phyloP scores from a whole-genome alignment of 2,329 filamentous ascomycete genomes.

The Nigrospora oryzae region DNA sequence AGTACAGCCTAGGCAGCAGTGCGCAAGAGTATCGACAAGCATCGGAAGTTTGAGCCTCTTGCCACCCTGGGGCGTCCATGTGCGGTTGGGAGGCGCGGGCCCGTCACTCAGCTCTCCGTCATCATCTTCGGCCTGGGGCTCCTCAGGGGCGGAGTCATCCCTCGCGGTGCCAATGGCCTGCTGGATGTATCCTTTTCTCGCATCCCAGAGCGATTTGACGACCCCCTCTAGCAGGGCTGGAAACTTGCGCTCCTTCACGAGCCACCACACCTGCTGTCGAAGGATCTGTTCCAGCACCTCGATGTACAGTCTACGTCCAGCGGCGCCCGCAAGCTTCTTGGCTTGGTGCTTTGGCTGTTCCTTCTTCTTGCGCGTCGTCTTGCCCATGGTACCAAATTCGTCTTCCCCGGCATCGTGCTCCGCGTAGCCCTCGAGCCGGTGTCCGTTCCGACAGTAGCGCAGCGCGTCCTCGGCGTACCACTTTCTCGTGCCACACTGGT shows the following conservation, averaged over 20 bases:
- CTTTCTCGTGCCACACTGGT: constrained; percentile 60
- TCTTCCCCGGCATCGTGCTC: constrained; percentile 53
- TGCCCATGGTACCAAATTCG: constrained; percentile 55
- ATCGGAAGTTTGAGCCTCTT: constrained; percentile 51
- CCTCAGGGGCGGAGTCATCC: constrained; percentile 6
- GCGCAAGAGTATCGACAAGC: constrained; percentile 63
- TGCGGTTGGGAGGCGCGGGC: constrained; percentile 18
- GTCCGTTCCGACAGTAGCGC: constrained; percentile 72
- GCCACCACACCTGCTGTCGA: constrained; percentile 69
- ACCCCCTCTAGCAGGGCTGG: constrained; percentile 69
- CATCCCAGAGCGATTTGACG: constrained; percentile 76
- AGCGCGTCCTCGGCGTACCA: constrained; percentile 71
- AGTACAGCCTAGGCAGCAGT: constrained; percentile 74
- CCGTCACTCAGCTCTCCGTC: constrained; percentile 18
- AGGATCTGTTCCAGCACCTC: constrained; percentile 79
- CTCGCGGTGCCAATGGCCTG: constrained; percentile 30
- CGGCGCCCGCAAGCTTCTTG: constrained; percentile 52
- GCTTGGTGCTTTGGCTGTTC: constrained; percentile 44
- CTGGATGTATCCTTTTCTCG: constrained; percentile 52
- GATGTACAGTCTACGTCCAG: constrained; percentile 70
- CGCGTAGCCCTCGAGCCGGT: constrained; percentile 63
- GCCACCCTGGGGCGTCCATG: constrained; percentile 35
- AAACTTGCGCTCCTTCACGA: constrained; percentile 59
- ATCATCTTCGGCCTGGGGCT: constrained; percentile 9
- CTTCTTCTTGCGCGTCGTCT: constrained; percentile 46